Evolutionary conservation across 1,284 basidiomycete species (phyloP), one percentile per base, ranked within the genome.

Genomic region (Austropuccinia psidii): DNA sequence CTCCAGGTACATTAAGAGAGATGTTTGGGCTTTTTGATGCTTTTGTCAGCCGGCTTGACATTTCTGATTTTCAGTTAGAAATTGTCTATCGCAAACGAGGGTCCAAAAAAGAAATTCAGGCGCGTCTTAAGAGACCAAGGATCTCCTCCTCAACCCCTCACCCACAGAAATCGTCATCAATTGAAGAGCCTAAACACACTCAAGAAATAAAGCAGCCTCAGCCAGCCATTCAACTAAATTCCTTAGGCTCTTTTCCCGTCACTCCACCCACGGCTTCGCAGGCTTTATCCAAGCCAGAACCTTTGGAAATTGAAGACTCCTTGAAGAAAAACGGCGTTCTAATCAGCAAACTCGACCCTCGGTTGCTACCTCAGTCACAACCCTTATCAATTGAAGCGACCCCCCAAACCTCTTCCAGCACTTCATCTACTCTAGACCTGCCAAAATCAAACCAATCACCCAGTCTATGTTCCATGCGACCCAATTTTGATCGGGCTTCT

Each of bases 21-120:
- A 62, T 72, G 43, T 72, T 39, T 64, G 47, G 29, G 17, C 27
- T 72, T 8, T 52, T 39, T 21, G 9, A 24, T 27, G 27, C 27
- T n/a, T 3, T 62, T 31, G n/a, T 52, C 8, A 33, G 35, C 4
- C 45, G 33, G 33, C 31, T 58, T 27, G 69, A 58, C 4, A 39
- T 39, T 9, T 62, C 69, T 1, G 45, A 61, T 41, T 29, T 35
- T 8, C 61, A 21, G 1, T 52, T 72, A 8, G 69, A 72, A 24
- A 64, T 72, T 37, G 69, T 72, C 15, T 72, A 72, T 50, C 69
- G 69, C 4, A 61, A 31, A 29, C 57, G 69, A 21, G 69, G 58
- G 54, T 8, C 54, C n/a, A 57, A 33, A 31, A n/a, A 29, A 33
- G 35, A 57, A 33, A 57, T 19, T n/a, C 24, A 27, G n/a, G 35